Evolutionary conservation across 2,329 filamentous ascomycete genomes (phyloP).

Genomic region (Verticillium klebahnii): DNA sequence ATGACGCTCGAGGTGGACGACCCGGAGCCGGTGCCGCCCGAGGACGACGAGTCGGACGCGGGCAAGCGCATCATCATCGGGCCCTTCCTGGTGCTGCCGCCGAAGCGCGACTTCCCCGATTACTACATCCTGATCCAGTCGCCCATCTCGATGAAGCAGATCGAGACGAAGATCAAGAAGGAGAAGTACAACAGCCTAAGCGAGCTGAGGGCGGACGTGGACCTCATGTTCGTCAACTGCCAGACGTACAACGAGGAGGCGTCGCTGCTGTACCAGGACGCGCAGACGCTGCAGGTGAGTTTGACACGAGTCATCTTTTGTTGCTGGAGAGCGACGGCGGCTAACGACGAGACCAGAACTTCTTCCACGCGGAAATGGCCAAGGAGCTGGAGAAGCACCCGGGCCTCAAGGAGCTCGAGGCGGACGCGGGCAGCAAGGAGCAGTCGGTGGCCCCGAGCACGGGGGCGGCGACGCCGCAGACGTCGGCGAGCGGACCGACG

Average conservation of each 20-base stretch:
- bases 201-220: conserved; percentile 79
- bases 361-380: conserved; percentile 49
- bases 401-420: conserved; percentile 53
- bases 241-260: conserved; percentile 95
- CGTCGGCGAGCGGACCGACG: conserved; percentile 43
- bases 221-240: conserved; percentile 83
- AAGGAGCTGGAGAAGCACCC: conserved; percentile 49
- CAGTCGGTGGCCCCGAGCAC: conserved; percentile 47
- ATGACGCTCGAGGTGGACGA: conserved; percentile 83
- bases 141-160: conserved; percentile 94
- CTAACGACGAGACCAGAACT: conserved; percentile 44
- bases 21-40: conserved; percentile 49
- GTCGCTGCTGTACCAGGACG: conserved; percentile 87
- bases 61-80: conserved; percentile 80
- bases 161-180: conserved; percentile 92
- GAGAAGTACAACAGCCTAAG: conserved; percentile 82
- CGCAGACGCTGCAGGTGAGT: conserved; percentile 82
- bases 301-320: background rate
- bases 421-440: conserved; percentile 31
- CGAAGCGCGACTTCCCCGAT: conserved; percentile 85
- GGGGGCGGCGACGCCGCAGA: conserved; percentile 60
- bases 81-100: conserved; percentile 87
- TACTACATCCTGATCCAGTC: conserved; percentile 92
- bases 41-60: conserved; percentile 53
- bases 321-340: conserved; percentile 5